phyloP scores from a whole-genome alignment of 1,284 basidiomycete genomes.

The Wallemia hederae region DNA sequence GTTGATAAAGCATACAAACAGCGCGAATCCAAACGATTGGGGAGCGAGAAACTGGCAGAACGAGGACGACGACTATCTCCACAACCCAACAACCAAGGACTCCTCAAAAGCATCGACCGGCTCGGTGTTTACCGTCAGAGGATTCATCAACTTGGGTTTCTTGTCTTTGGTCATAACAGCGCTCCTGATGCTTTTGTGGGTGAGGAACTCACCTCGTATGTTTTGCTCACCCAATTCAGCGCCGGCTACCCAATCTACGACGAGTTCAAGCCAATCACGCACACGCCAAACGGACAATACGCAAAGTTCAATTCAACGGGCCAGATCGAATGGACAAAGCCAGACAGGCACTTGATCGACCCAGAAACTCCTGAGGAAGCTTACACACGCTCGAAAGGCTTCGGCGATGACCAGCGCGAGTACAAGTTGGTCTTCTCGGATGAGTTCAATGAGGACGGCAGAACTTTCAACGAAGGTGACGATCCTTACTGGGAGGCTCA shows the following conservation, averaged over 20 bases:
- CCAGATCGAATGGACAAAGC: background rate
- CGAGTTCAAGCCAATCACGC: slow-evolving; percentile 41
- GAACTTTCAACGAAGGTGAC: slow-evolving; percentile 28
- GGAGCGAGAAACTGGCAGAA: background rate
- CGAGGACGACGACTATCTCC: slow-evolving; percentile 19
- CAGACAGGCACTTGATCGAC: slow-evolving; percentile 26
- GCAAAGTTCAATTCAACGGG: background rate
- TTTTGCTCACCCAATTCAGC: slow-evolving; percentile 5
- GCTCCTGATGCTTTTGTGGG: slow-evolving; percentile 40
- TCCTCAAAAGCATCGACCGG: background rate
- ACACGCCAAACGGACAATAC: slow-evolving; percentile 24
- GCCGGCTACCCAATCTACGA: slow-evolving; percentile 27
- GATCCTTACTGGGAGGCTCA: slow-evolving; percentile 50
- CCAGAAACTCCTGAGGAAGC: slow-evolving; percentile 32
- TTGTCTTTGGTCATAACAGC: slow-evolving; percentile 30
- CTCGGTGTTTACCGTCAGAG: slow-evolving; percentile 29
- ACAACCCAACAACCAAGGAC: slow-evolving; percentile 9
- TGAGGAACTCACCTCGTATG: background rate
- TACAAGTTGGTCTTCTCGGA: slow-evolving; percentile 55
- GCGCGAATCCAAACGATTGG: background rate
- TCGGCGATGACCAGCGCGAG: slow-evolving; percentile 30
- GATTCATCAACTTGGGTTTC: slow-evolving; percentile 46
- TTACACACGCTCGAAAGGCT: slow-evolving; percentile 27
- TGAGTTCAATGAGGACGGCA: slow-evolving; percentile 52
- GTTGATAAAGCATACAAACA: background rate